These are phyloP conservation scores for Serendipita sp. DNA, from an alignment of 1,284 basidiomycete species.

Conservation along the genomic window DNA sequence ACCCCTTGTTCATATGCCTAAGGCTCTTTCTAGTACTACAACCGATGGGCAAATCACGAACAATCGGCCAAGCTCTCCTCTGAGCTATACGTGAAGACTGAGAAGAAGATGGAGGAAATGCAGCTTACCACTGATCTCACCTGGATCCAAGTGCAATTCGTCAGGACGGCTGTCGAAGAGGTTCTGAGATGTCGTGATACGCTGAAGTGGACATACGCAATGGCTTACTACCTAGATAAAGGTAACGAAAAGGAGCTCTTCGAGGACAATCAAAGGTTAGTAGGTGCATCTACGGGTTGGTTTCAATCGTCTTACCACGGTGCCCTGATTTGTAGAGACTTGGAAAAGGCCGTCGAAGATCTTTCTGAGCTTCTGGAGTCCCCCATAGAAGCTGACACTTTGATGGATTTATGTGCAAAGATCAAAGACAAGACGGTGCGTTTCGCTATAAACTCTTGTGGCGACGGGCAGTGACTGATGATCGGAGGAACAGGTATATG, in stretches of 20 bases:
- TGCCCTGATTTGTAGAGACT: conserved; percentile 41
- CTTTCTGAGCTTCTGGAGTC: conserved; percentile 84
- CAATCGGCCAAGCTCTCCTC: conserved; percentile 91
- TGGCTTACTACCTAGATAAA: conserved; percentile 87
- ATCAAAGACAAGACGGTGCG: conserved; percentile 87
- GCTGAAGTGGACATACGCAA: conserved; percentile 99
- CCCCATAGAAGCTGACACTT: conserved; percentile 75
- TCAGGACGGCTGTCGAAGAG: conserved; percentile 91
- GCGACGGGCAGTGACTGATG: background rate
- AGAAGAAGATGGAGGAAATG: conserved; percentile 99
- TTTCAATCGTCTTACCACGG: background rate
- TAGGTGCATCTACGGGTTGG: background rate
- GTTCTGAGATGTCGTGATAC: conserved; percentile 85
- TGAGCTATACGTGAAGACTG: conserved; percentile 85
- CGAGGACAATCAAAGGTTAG: conserved; percentile 87
- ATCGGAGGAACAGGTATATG: conserved; percentile 55
- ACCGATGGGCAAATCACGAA: conserved; percentile 96
- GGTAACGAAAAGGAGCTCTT: conserved; percentile 93
- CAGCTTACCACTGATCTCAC: conserved; percentile 81
- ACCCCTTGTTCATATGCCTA: conserved; percentile 9
- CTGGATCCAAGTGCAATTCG: conserved; percentile 99
- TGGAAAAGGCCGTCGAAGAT: conserved; percentile 91
- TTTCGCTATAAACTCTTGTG: conserved; percentile 12
- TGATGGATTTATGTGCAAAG: conserved; percentile 72
- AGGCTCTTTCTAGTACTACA: conserved; percentile 65